phyloP scores from a whole-genome alignment of 805 yeast species.

The Sungouiozyma intestinalis region DNA sequence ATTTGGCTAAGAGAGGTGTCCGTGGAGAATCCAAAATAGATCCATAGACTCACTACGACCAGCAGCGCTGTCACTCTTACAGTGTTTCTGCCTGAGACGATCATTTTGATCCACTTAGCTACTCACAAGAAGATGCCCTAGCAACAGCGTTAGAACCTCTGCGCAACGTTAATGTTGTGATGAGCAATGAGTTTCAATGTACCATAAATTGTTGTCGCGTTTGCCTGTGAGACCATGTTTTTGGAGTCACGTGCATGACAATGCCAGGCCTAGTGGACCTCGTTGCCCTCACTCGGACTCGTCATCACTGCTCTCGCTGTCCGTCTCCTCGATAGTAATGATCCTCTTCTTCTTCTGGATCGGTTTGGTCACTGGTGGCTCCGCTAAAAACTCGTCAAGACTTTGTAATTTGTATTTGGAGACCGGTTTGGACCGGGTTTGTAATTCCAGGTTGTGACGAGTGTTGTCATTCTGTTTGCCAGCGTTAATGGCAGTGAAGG shows the following conservation, averaged over 20 bases:
- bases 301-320: slow-evolving; percentile 8
- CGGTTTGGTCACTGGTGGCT: slow-evolving; percentile 25
- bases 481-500: not conserved
- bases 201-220: too few species aligned
- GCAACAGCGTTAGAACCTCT: too few species aligned
- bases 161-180: too few species aligned
- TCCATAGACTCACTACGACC: not conserved
- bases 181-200: too few species aligned
- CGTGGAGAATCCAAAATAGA: not conserved
- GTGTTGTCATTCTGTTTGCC: not conserved
- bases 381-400: slow-evolving; percentile 75
- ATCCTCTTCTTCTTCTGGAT: slow-evolving; percentile 6
- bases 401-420: slow-evolving; percentile 54
- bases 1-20: not conserved
- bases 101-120: too few species aligned
- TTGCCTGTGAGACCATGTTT: too few species aligned
- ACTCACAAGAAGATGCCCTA: too few species aligned
- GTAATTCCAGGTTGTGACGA: not conserved
- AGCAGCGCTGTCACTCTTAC: not conserved
- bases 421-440: not conserved
- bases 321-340: slow-evolving; percentile 23
- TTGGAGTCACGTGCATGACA: too few species aligned
- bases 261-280: too few species aligned
- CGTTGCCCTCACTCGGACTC: slow-evolving; percentile 20
- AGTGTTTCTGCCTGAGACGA: not conserved